Evolutionary conservation across 345 rosid species (phyloP).

Genomic region (Citrus unshiu): DNA sequence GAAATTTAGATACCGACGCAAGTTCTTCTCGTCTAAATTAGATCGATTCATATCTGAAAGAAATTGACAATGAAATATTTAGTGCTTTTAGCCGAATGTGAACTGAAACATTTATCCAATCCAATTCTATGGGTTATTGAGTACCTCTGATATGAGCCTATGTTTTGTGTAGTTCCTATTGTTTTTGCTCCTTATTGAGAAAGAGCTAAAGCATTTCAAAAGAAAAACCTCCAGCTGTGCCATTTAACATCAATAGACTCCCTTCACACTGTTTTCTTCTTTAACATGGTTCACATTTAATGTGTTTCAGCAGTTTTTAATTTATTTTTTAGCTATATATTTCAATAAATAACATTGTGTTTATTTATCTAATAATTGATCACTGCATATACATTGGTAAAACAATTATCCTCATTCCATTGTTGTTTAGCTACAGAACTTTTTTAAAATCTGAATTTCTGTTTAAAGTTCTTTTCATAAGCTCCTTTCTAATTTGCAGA

Average conservation of each 20-base stretch:
- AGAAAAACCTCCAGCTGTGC: too few species aligned
- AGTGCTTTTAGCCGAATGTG: background rate
- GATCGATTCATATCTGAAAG: too few species aligned
- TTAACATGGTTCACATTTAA: background rate
- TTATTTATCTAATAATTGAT: background rate
- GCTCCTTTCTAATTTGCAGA: conserved; percentile 15
- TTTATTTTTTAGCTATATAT: background rate
- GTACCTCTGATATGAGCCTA: background rate
- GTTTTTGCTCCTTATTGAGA: background rate
- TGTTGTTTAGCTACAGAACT: background rate
- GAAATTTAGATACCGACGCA: too few species aligned
- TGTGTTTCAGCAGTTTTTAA: background rate
- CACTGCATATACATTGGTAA: background rate
- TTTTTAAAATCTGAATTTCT: too few species aligned
- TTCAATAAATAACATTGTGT: background rate
- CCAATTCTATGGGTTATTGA: background rate
- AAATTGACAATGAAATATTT: background rate
- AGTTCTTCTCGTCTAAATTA: too few species aligned
- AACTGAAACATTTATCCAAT: background rate
- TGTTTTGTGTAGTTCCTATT: background rate
- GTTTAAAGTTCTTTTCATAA: background rate
- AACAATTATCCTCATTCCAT: background rate
- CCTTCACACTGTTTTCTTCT: background rate
- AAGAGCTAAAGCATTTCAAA: background rate
- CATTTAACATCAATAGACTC: background rate